Base-by-base conservation (phyloP, 2,329 filamentous ascomycete species). In the Fusarium sp. region DNA sequence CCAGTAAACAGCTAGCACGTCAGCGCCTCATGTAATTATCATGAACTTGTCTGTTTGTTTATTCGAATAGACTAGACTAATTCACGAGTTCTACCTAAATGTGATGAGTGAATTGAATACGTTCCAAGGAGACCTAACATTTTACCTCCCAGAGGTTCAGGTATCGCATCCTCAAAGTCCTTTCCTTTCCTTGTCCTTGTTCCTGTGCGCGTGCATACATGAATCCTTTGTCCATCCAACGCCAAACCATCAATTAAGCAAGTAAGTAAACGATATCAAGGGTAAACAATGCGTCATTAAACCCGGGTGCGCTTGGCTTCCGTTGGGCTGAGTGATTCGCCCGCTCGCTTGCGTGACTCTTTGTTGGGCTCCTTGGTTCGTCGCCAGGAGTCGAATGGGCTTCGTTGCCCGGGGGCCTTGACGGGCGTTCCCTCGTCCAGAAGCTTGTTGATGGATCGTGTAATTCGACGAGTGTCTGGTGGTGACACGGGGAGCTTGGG, bases 331-430 rank as follows among this genome's bases (percentile, higher is more conserved):
- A 83, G 76, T n/a, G 71, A 78, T 9, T 83, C 82, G 43, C 77
- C 83, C 27, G 79, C 77, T 69, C 86, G 84, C 80, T 88, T 89
- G 58, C 82, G 72, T 27, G 83, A 77, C 84, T 85, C 70, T 85
- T 84, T 70, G 81, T 76, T 62, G 35, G 67, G 82, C 73, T 81
- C 84, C 85, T 94, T 94, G 76, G 89, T 90, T 67, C 92, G 90
- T 72, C 86, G 88, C 92, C 92, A 95, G 43, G 86, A 86, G 76
- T 93, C 91, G 76, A 94, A 94, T 3, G 90, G 90, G 76, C 88
- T 91, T 67, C 84, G 84, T 73, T 84, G 79, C 52, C 78, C 77
- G 68, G 80, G 80, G 68, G 75, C 68, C 75, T 85, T 88, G 72
- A 84, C 76, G 1, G 88, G 85, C 10, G 85, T 85, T 13, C 80